Evolutionary conservation across 768 basidiomycete genomes (phyloP).

Genomic region (Dacryopinax primogenitus): DNA sequence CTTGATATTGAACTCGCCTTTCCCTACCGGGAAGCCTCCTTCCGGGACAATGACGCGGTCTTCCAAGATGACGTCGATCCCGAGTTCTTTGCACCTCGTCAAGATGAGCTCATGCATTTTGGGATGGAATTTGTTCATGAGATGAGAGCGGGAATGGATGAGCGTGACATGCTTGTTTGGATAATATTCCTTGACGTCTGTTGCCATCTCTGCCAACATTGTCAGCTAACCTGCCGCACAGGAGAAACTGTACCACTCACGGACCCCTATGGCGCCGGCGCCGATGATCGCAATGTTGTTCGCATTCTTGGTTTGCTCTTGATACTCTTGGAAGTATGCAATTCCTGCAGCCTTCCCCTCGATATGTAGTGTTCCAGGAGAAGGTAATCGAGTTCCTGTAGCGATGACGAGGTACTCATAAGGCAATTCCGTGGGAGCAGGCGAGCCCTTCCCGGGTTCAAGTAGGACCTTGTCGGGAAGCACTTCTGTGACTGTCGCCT

Average conservation of each 20-base stretch:
- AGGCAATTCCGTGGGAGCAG: constrained; percentile 22
- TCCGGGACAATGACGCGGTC: constrained; percentile 27
- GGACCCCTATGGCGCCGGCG: constrained; percentile 30
- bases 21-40: constrained; percentile 22
- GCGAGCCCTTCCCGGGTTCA: not conserved
- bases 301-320: constrained; percentile 21
- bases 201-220: constrained; percentile 23
- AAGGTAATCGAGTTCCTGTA: constrained; percentile 33
- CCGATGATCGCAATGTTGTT: constrained; percentile 29
- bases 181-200: constrained; percentile 28
- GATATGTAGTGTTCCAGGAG: constrained; percentile 16
- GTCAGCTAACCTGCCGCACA: not conserved
- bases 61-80: constrained; percentile 40
- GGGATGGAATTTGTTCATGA: constrained; percentile 27
- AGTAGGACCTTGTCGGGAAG: constrained; percentile 1
- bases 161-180: constrained; percentile 27
- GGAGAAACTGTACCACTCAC: constrained; percentile 16
- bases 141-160: constrained; percentile 26
- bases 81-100: constrained; percentile 32
- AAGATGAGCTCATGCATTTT: constrained; percentile 31
- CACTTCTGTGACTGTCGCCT: not conserved
- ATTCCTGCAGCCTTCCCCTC: constrained; percentile 24
- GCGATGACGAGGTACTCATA: constrained; percentile 52
- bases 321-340: constrained; percentile 24
- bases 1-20: constrained; percentile 27